Percentiles rank a stretch among this genome's conserved stretches.
Conservation (phyloP, 108 stramenopile species). For the Epipyxis sp. region DNA sequence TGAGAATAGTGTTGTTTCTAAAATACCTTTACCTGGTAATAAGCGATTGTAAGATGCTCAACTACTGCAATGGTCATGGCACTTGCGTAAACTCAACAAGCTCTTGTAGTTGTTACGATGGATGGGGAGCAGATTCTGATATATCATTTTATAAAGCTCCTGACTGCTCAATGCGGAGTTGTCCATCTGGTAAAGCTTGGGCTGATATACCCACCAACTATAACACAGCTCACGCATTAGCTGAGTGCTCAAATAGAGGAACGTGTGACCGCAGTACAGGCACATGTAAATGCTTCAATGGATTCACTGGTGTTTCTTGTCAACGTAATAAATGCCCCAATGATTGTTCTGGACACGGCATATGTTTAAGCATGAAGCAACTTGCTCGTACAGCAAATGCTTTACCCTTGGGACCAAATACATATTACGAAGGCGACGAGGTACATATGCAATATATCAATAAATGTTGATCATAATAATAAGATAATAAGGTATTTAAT, state of each 20-base stretch:
- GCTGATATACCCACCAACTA: constrained; percentile 44
- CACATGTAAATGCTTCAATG: constrained; percentile 64
- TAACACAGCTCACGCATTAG: constrained; percentile 55
- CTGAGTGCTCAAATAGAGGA: constrained; percentile 70
- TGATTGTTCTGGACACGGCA: constrained; percentile 60
- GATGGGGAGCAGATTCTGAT: constrained; percentile 48
- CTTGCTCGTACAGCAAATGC: constrained; percentile 51
- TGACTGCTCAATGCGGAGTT: constrained; percentile 37
- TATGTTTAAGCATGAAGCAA: constrained; percentile 53
- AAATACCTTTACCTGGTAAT: no score
- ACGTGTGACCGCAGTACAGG: constrained; percentile 60
- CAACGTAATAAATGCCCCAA: constrained; percentile 64
- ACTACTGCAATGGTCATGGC: constrained; percentile 54
- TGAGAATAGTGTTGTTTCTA: no score
- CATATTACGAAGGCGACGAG: constrained; percentile 47
- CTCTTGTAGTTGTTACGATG: constrained; percentile 48
- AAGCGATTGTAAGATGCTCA: constrained; percentile 39
- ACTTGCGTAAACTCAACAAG: constrained; percentile 34
- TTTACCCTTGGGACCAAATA: constrained; percentile 41
- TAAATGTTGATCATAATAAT: constrained; percentile 11
- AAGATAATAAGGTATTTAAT: no score
- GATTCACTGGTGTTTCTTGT: constrained; percentile 68
- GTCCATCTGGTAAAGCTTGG: constrained; percentile 60
- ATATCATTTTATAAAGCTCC: constrained; percentile 41
- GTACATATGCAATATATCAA: no score